Evolutionary conservation across 2,329 filamentous ascomycete species (phyloP).

Genomic region (Penicillium sp.): DNA sequence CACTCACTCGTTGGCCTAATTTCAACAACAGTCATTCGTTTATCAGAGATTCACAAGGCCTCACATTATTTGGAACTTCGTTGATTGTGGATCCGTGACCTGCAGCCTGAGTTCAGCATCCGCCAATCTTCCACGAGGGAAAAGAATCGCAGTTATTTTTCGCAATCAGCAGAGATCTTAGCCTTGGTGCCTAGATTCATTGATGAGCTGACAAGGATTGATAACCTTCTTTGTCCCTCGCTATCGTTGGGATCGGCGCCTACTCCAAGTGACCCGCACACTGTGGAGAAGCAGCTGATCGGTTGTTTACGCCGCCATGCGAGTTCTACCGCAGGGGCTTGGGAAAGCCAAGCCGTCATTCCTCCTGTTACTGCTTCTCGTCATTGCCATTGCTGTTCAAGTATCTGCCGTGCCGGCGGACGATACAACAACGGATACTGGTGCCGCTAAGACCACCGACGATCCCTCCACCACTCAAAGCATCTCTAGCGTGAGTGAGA

Average conservation of each 20-base stretch:
- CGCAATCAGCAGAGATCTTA: neutral
- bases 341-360: conserved; percentile 12
- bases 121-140: conserved; percentile 1
- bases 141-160: conserved; percentile 1
- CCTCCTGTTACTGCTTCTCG: conserved; percentile 12
- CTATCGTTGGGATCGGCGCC: conserved; percentile 12
- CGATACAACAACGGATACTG: conserved; percentile 14
- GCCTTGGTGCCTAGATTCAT: neutral
- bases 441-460: conserved; percentile 18
- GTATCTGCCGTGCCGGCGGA: conserved; percentile 17
- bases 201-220: neutral
- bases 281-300: conserved; percentile 17
- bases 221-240: conserved; percentile 7
- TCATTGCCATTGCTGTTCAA: conserved; percentile 11
- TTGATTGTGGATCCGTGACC: conserved; percentile 3
- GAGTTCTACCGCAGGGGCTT: conserved; percentile 12
- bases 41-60: neutral
- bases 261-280: conserved; percentile 17
- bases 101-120: conserved; percentile 6
- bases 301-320: conserved; percentile 19
- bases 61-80: neutral
- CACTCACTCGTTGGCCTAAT: conserved; percentile 5
- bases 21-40: conserved; percentile 14
- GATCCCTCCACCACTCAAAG: conserved; percentile 19
- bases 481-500: conserved; percentile 15